Percentiles rank a stretch among this genome's conserved stretches.
These are phyloP conservation scores for Curvularia hawaiiensis DNA, from an alignment of 2,329 filamentous ascomycete genomes.

Conservation along the genomic window DNA sequence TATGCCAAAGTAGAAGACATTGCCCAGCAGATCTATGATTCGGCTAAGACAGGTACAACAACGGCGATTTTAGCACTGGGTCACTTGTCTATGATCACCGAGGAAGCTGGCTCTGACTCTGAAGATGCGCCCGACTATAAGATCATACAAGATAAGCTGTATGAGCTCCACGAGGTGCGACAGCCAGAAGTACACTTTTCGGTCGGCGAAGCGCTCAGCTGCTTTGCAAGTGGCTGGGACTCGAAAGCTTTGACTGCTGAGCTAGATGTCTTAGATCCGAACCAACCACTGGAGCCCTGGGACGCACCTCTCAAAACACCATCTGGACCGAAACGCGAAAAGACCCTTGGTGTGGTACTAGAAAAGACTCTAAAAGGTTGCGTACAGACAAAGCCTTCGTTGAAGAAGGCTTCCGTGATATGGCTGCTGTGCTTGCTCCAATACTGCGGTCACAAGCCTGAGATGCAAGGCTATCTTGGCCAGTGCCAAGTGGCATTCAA, in stretches of 20 bases:
- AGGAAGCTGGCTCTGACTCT: constrained; percentile 46
- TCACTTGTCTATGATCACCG: constrained; percentile 69
- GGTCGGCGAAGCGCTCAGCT: constrained; percentile 85
- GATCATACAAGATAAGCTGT: constrained; percentile 69
- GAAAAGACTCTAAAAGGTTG: constrained; percentile 78
- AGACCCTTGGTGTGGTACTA: constrained; percentile 62
- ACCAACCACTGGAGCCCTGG: constrained; percentile 43
- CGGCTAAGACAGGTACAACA: constrained; percentile 81
- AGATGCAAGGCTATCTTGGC: constrained; percentile 75
- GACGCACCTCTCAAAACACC: constrained; percentile 38
- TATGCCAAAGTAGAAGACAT: constrained; percentile 53
- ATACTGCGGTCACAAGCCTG: constrained; percentile 78
- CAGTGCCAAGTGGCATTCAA: constrained; percentile 88
- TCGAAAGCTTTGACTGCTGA: constrained; percentile 77
- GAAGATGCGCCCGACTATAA: constrained; percentile 50
- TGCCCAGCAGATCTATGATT: constrained; percentile 66
- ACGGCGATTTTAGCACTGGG: constrained; percentile 82
- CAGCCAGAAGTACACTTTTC: constrained; percentile 89
- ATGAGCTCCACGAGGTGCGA: constrained; percentile 80
- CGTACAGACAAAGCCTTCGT: constrained; percentile 82
- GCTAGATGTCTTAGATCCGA: constrained; percentile 71
- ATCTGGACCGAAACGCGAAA: constrained; percentile 37
- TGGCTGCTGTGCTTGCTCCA: constrained; percentile 94
- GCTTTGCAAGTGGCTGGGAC: constrained; percentile 78
- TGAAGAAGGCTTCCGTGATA: constrained; percentile 91